A percentile compares a stretch with the other conserved stretches of the same genome.
Evolutionary conservation across 306 rosid genomes (phyloP).

Genomic region (Crotalaria pallida): DNA sequence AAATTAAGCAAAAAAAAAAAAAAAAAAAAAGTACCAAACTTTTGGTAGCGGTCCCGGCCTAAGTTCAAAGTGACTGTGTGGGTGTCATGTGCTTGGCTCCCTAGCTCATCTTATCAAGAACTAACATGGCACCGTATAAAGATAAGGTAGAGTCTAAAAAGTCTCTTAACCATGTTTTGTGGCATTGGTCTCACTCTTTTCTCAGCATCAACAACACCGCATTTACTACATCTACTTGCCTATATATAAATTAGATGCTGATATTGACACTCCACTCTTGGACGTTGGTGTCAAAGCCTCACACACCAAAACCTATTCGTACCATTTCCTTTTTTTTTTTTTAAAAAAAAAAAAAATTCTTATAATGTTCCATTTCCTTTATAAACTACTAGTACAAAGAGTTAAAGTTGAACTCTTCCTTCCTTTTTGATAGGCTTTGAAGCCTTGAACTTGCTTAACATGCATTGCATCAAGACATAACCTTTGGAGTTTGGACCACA

Average conservation of each 20-base stretch:
- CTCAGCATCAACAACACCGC: conserved; percentile 14
- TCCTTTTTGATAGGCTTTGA: not conserved
- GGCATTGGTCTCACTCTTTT: conserved; percentile 27
- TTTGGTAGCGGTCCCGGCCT: conserved; percentile 71
- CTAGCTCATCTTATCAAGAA: conserved; percentile 8
- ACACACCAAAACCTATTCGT: too few species aligned
- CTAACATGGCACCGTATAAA: conserved; percentile 15
- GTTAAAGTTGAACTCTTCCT: not conserved
- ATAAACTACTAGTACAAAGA: not conserved
- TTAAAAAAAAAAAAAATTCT: too few species aligned
- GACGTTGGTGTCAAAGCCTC: conserved; percentile 5
- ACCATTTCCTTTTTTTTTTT: too few species aligned
- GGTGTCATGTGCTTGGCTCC: conserved; percentile 37
- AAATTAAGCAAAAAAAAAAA: too few species aligned
- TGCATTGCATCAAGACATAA: not conserved
- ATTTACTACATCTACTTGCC: conserved; percentile 18
- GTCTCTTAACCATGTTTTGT: conserved; percentile 16
- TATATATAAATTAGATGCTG: conserved; percentile 8
- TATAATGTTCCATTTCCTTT: not conserved
- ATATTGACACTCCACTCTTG: conserved; percentile 12
- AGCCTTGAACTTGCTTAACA: not conserved
- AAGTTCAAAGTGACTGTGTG: conserved; percentile 20
- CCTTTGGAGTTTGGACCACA: not conserved
- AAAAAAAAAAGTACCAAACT: conserved; percentile 22
- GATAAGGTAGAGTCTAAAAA: conserved; percentile 23